phyloP scores from a whole-genome alignment of 1,139 yeast species.

The Sugiyamaella sp. region DNA sequence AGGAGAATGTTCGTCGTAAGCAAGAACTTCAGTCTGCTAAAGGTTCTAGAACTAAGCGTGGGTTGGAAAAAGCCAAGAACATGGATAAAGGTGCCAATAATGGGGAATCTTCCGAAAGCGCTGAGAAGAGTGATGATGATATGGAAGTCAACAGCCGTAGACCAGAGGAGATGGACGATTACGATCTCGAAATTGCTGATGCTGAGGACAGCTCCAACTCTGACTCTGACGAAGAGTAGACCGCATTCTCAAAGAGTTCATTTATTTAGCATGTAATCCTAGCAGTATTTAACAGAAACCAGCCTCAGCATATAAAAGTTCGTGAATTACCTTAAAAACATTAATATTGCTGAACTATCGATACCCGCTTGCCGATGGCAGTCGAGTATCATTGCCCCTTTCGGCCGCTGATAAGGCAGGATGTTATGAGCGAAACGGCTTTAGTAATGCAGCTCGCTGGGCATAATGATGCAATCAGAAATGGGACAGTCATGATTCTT shows the following conservation, averaged over 20 bases:
- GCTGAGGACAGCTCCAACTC: constrained; percentile 9
- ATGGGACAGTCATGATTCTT: background rate
- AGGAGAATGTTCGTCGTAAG: constrained; percentile 76
- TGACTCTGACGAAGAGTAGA: constrained; percentile 26
- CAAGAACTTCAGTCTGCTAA: constrained; percentile 72
- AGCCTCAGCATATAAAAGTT: too few species aligned
- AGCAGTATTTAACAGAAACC: too few species aligned
- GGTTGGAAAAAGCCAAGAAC: constrained; percentile 51
- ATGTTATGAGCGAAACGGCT: constrained; percentile 2
- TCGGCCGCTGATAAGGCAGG: background rate
- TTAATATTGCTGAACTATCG: too few species aligned
- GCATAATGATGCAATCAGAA: constrained; percentile 8
- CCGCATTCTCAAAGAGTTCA: too few species aligned
- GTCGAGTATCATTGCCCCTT: background rate
- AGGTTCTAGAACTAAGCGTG: constrained; percentile 59
- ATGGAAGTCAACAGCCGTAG: constrained; percentile 42
- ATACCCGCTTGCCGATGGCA: too few species aligned
- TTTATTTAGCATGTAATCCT: too few species aligned
- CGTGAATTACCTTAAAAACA: too few species aligned
- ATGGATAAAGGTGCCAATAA: constrained; percentile 28
- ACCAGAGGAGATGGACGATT: constrained; percentile 32
- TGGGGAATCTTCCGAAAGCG: too few species aligned
- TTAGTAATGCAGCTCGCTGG: constrained; percentile 3
- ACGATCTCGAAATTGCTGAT: constrained; percentile 28
- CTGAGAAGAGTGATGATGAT: constrained; percentile 31